A percentile compares a stretch with the other conserved stretches of the same genome.
Conservation (phyloP, 2,329 filamentous ascomycete genomes). For the Ilyonectria robusta region DNA sequence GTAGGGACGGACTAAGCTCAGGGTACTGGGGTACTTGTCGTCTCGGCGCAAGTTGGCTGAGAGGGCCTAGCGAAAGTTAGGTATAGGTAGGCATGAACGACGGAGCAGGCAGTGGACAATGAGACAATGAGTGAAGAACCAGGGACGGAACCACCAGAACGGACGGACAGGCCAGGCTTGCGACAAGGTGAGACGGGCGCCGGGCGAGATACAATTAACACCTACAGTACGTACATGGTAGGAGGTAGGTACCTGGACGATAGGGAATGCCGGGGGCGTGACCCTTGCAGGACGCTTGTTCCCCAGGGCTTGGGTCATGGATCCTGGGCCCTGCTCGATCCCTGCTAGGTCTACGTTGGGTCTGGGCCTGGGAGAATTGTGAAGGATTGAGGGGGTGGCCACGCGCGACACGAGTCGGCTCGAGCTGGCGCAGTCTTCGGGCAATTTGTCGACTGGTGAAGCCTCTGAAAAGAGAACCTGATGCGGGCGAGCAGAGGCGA, state of each 20-base stretch:
- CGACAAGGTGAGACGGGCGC: constrained; percentile 25
- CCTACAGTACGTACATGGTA: no score
- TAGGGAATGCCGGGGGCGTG: constrained; percentile 3
- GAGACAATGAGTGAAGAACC: constrained; percentile 8
- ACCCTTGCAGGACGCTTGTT: constrained; percentile 21
- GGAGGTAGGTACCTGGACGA: background rate
- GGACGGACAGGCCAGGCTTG: constrained; percentile 10
- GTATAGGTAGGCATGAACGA: constrained; percentile 9
- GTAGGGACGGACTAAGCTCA: constrained; percentile 34
- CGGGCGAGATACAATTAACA: constrained; percentile 18
- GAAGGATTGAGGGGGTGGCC: constrained; percentile 2
- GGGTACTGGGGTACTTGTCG: constrained; percentile 16
- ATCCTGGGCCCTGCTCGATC: constrained; percentile 9
- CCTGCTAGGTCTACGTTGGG: constrained; percentile 13
- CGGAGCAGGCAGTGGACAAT: background rate
- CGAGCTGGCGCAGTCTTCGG: background rate
- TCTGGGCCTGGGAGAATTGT: constrained; percentile 8
- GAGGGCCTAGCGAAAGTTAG: constrained; percentile 9
- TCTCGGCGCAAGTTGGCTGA: background rate
- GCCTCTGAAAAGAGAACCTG: constrained; percentile 2
- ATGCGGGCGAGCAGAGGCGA: constrained; percentile 1
- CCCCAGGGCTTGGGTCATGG: constrained; percentile 19
- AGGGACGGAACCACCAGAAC: constrained; percentile 23
- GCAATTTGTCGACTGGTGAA: constrained; percentile 11
- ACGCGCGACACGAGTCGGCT: constrained; percentile 2